These are phyloP conservation scores for Calvatia gigantea DNA, from an alignment of 768 basidiomycete genomes.

Conservation along the genomic window DNA sequence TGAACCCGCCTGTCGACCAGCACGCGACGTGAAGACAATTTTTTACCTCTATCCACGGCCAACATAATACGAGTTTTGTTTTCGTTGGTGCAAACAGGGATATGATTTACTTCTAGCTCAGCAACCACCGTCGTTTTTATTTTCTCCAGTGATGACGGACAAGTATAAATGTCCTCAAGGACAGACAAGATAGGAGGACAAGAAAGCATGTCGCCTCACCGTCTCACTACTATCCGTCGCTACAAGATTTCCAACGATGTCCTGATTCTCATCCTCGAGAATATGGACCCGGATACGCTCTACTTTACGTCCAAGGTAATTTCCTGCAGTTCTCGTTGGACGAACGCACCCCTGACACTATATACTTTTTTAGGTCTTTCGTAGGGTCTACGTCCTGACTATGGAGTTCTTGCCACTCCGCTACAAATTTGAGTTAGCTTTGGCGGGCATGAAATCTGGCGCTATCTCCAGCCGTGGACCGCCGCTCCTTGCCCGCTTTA, in stretches of 20 bases:
- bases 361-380: constrained; percentile 36
- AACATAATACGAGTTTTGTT: constrained; percentile 41
- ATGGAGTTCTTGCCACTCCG: constrained; percentile 45
- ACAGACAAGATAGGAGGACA: constrained; percentile 27
- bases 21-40: constrained; percentile 18
- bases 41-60: constrained; percentile 26
- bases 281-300: constrained; percentile 45
- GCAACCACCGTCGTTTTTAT: constrained; percentile 41
- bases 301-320: constrained; percentile 45
- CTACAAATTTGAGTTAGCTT: constrained; percentile 47
- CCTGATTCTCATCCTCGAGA: constrained; percentile 44
- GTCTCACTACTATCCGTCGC: constrained; percentile 37
- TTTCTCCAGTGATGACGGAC: constrained; percentile 35
- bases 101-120: constrained; percentile 35
- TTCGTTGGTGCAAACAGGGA: constrained; percentile 32
- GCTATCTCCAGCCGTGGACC: constrained; percentile 34
- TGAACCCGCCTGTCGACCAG: constrained; percentile 47
- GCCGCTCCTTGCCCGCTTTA: constrained; percentile 38
- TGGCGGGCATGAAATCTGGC: constrained; percentile 50
- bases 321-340: too few species aligned
- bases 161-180: constrained; percentile 42
- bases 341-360: not conserved
- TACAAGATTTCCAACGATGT: constrained; percentile 52
- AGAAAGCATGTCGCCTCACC: constrained; percentile 41
- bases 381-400: constrained; percentile 39